Evolutionary conservation across 345 rosid species (phyloP).

Genomic region (Dovyalis caffra): DNA sequence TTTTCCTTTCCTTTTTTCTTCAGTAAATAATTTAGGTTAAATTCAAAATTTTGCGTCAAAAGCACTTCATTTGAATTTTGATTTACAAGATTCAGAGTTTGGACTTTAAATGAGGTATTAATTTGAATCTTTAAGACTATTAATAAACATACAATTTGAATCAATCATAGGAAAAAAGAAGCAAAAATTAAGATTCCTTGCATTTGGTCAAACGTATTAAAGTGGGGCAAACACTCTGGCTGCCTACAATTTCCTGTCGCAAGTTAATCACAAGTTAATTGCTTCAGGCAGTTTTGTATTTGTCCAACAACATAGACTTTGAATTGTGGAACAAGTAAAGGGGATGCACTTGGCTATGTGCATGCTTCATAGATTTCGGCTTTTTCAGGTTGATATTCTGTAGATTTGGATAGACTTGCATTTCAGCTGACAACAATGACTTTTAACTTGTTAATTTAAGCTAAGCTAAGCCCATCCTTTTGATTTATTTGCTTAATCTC

Average conservation of each 20-base stretch:
- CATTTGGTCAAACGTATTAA: not conserved
- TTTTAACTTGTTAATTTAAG: not conserved
- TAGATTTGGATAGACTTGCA: not conserved
- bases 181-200: not conserved
- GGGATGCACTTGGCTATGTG: not conserved
- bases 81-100: not conserved
- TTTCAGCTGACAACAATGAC: not conserved
- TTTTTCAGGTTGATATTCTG: not conserved
- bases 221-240: not conserved
- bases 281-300: not conserved
- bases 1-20: no score
- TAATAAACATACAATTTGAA: not conserved
- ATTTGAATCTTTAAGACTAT: not conserved
- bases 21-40: no score
- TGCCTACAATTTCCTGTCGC: not conserved
- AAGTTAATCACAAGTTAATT: not conserved
- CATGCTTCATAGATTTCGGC: not conserved
- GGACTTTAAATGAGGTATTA: not conserved
- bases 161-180: not conserved
- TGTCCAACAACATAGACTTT: not conserved
- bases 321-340: not conserved
- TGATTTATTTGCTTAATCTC: not conserved
- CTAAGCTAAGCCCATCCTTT: not conserved
- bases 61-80: not conserved
- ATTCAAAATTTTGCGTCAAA: not conserved